Evolutionary conservation across 257 asterid genomes (phyloP), one percentile per base, ranked within the genome.

Genomic region (Solanum chiquidenum): DNA sequence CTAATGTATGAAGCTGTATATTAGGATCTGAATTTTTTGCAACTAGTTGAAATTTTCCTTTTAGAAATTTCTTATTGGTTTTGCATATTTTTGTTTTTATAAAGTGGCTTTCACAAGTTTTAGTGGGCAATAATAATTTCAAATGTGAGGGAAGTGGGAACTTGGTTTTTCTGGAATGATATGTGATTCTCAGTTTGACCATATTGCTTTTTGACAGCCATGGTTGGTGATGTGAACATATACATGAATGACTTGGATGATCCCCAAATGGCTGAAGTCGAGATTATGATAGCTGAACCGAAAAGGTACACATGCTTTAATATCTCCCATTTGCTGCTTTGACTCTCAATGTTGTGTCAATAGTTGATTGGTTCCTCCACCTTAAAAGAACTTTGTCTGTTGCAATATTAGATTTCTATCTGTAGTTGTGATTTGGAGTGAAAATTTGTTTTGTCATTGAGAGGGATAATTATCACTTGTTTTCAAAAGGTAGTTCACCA

Each of bases 161-260:
- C 85, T 12, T 82, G 38, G 9, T 42, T 44, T 44, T 27, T 27
- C 18, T 4, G 1, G 14, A 79, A 8, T 49, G 3, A 46, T 80
- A 77, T 80, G 29, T 82, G 85, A 82, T 80, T 49, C 69, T 80
- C 9, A 9, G 66, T 29, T 80, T 46, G 33, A 76, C 21, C 58
- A 40, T 76, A 8, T 87, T 46, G 29, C 44, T 5, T 83, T 72
- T 88, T 90, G 87, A 74, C 96, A 95, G 99, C 98, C 79, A 96
- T 96, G 98, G 94, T 94, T 88, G 99, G 99, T 85, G 98, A 96
- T 89, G 98, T 96, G 82, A 96, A 96, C 89, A 92, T 96, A 91
- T 96, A 95, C 86, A 87, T 96, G 96, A 96, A 95, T 92, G 99
- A 94, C 89, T 85, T 90, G 90, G 98, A 96, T 86, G 98, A 96